Percentiles rank a stretch among this genome's conserved stretches.
Conservation (phyloP, 257 asterid genomes). For the Solanum peruvianum region DNA sequence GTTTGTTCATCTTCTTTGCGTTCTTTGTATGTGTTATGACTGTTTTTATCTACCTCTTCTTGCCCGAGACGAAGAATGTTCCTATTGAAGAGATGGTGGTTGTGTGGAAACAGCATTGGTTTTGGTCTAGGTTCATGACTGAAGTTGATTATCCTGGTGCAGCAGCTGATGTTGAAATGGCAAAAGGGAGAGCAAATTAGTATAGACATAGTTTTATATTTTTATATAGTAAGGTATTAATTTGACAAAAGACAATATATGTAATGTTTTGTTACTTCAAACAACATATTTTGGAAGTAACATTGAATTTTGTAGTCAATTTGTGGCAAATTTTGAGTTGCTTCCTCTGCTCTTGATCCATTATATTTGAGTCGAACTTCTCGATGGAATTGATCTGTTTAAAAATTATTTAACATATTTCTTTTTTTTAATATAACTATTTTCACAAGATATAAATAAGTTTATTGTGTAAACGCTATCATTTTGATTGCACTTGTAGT, state of each 20-base stretch:
- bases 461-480: neutral
- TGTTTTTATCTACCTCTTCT: conserved; percentile 32
- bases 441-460: no score
- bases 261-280: neutral
- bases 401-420: rapidly evolving
- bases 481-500: rapidly evolving
- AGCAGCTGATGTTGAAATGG: neutral
- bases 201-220: conserved; percentile 6
- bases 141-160: conserved; percentile 24
- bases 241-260: neutral
- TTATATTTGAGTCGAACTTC: neutral
- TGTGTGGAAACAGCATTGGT: conserved; percentile 81
- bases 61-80: conserved; percentile 81
- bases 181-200: neutral
- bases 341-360: neutral
- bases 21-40: conserved; percentile 60
- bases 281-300: neutral
- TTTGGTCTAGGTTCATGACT: conserved; percentile 47
- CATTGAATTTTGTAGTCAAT: neutral
- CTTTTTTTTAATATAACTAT: neutral
- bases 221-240: neutral
- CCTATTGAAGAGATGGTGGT: conserved; percentile 71
- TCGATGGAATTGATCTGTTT: neutral
- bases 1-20: conserved; percentile 62
- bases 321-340: neutral